A percentile compares a stretch with the other conserved stretches of the same genome.
phyloP scores from a whole-genome alignment of 2,329 filamentous ascomycete genomes.

The Pezicula rhizophila region DNA sequence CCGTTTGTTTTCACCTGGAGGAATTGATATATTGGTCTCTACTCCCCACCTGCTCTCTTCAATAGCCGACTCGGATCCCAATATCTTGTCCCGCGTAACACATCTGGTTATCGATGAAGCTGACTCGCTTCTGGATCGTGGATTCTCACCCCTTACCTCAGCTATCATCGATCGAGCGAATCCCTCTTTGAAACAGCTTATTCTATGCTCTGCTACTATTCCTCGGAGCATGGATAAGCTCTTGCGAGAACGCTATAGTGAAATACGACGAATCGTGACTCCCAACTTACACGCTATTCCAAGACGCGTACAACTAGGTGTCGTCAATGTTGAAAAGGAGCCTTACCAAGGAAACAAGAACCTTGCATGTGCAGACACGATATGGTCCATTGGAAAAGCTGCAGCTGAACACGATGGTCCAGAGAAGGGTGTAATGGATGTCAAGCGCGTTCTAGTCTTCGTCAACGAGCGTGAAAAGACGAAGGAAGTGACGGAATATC shows the following conservation, averaged over 20 bases:
- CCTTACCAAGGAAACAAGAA: slow-evolving; percentile 90
- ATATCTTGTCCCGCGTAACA: slow-evolving; percentile 83
- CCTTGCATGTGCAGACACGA: slow-evolving; percentile 88
- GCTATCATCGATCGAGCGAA: slow-evolving; percentile 75
- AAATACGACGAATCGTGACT: slow-evolving; percentile 80
- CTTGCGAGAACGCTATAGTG: slow-evolving; percentile 74
- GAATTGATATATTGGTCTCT: slow-evolving; percentile 79
- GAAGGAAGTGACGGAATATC: slow-evolving; percentile 70
- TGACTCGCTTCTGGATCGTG: slow-evolving; percentile 90
- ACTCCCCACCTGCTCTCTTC: slow-evolving; percentile 87
- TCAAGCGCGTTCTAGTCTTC: slow-evolving; percentile 88
- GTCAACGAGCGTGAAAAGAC: slow-evolving; percentile 94
- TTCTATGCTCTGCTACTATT: slow-evolving; percentile 95
- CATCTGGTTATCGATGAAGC: slow-evolving; percentile 93
- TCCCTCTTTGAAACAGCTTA: slow-evolving; percentile 76
- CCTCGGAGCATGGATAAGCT: slow-evolving; percentile 82
- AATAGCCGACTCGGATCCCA: slow-evolving; percentile 83
- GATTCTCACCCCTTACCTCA: slow-evolving; percentile 78
- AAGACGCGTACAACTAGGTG: slow-evolving; percentile 85
- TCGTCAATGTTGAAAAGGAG: slow-evolving; percentile 86
- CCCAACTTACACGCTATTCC: slow-evolving; percentile 96
- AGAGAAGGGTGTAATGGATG: slow-evolving; percentile 51
- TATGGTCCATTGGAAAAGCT: slow-evolving; percentile 87
- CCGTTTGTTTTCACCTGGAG: slow-evolving; percentile 71
- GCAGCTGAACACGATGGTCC: slow-evolving; percentile 51